Conservation (phyloP, 192 early-diverging fungal genomes). For the Entrophospora sp. region DNA sequence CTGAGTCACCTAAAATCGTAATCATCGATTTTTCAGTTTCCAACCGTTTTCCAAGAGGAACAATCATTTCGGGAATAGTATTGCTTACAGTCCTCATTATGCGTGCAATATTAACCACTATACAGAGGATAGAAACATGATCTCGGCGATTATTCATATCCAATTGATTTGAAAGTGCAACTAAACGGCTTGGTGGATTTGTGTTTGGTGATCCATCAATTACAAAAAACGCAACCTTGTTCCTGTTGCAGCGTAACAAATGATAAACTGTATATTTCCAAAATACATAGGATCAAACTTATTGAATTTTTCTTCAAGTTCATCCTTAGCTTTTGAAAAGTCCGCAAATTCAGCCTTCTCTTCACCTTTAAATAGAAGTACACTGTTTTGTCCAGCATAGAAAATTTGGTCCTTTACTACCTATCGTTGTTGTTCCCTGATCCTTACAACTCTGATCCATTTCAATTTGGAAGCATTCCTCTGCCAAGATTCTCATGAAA, state of each 20-base stretch:
- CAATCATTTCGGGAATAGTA: neutral
- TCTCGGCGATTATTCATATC: neutral
- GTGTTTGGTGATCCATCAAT: constrained; percentile 6
- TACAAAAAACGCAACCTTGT: neutral
- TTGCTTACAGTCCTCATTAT: constrained; percentile 6
- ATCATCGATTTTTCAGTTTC: constrained; percentile 5
- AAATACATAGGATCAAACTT: constrained; percentile 13
- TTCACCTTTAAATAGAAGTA: constrained; percentile 11
- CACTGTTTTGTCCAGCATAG: constrained; percentile 7
- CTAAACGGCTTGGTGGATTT: neutral
- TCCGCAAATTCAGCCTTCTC: neutral
- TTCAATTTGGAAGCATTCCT: constrained; percentile 9
- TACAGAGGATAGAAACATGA: constrained; percentile 7
- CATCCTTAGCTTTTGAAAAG: neutral
- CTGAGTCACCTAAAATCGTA: constrained; percentile 4
- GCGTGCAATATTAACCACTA: constrained; percentile 10
- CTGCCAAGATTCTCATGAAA: constrained; percentile 10
- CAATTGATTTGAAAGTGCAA: constrained; percentile 5
- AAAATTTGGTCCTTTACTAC: constrained; percentile 10
- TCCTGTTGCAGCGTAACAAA: neutral
- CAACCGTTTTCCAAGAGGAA: constrained; percentile 12
- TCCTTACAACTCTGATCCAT: neutral
- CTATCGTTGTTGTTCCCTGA: constrained; percentile 8
- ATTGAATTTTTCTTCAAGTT: constrained; percentile 16
- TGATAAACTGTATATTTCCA: constrained; percentile 11